Base-by-base conservation (phyloP, 2,329 filamentous ascomycete genomes). In the Claviceps purpurea region DNA sequence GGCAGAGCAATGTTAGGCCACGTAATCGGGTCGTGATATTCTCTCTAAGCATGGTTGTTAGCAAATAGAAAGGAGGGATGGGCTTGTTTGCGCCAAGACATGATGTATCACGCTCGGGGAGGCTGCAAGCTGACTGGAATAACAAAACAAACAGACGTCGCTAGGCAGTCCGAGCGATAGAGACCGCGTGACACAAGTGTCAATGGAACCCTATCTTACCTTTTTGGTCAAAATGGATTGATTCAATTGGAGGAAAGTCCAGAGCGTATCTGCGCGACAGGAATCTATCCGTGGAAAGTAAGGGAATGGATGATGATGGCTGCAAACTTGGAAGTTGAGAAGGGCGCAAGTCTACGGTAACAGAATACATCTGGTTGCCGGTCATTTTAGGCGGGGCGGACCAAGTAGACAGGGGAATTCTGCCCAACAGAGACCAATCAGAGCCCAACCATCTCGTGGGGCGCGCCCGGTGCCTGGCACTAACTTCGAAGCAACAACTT, bases 391-490 rank as follows among this genome's bases (percentile, higher is more conserved):
- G 42, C 42, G 22, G 42, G 42, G 42, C 42, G 39, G n/a, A n/a
- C 38, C 38, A 40, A n/a, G 38, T 14, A 39, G 37, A 14, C 37
- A 13, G 38, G 5, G 10, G 42, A 22, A 26, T 16, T 16, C 10
- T 16, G 30, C 42, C 51, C 16, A 24, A 47, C 6, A 37, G 20
- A 46, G 44, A 26, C 51, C 51, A 53, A 53, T 53, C 51, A 50
- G 47, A 46, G 51, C 50, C 50, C 30, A 44, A 49, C 11, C 39
- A 26, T 24, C 39, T 20, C 5, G 47, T 26, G 42, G 20, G 42
- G 14, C 16, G 4, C 1, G 14, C 5, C 1, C 24, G 20, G 47
- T 39, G 37, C 34, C 34, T 48, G 47, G 41, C 41, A 43, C 41
- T 24, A 42, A 20, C 24, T 42, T 40, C 14, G 7, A 16, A 22